Percentiles rank a stretch among this genome's conserved stretches.
These are phyloP conservation scores for Colletotrichum aenigma DNA, from an alignment of 2,329 filamentous ascomycete genomes.

Conservation along the genomic window DNA sequence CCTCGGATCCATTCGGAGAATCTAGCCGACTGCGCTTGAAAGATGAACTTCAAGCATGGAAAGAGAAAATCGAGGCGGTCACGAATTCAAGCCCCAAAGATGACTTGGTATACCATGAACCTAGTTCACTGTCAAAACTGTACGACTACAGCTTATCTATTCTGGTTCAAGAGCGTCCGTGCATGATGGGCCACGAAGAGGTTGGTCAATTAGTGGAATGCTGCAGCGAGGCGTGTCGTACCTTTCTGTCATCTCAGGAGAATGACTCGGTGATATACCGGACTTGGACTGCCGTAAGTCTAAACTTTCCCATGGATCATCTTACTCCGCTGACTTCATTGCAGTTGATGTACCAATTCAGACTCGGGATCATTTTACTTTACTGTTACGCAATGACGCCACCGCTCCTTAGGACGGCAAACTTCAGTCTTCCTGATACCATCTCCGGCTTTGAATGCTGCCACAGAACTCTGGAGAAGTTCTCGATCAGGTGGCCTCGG, in stretches of 20 bases:
- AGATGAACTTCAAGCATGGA: neutral
- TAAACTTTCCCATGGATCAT: accelerated
- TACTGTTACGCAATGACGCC: neutral
- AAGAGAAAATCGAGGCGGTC: neutral
- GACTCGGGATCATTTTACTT: neutral
- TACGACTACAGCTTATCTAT: neutral
- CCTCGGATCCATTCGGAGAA: neutral
- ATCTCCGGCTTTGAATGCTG: neutral
- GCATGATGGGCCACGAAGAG: neutral
- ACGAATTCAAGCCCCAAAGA: neutral
- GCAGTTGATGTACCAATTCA: neutral
- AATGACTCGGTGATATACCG: neutral
- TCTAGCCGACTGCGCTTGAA: neutral
- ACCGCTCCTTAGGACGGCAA: neutral
- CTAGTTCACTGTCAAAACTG: neutral
- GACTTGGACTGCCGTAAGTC: neutral
- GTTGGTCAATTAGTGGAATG: neutral
- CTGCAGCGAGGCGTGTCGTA: neutral
- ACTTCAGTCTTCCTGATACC: neutral
- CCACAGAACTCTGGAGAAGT: neutral
- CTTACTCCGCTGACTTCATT: neutral
- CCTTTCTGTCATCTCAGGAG: neutral
- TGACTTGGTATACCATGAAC: neutral
- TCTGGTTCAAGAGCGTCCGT: neutral
- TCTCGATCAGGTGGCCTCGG: neutral